Percentiles rank a stretch among this genome's conserved stretches.
These are phyloP conservation scores for Apophysomyces ossiformis DNA, from an alignment of 371 early-diverging fungal species.

Conservation along the genomic window DNA sequence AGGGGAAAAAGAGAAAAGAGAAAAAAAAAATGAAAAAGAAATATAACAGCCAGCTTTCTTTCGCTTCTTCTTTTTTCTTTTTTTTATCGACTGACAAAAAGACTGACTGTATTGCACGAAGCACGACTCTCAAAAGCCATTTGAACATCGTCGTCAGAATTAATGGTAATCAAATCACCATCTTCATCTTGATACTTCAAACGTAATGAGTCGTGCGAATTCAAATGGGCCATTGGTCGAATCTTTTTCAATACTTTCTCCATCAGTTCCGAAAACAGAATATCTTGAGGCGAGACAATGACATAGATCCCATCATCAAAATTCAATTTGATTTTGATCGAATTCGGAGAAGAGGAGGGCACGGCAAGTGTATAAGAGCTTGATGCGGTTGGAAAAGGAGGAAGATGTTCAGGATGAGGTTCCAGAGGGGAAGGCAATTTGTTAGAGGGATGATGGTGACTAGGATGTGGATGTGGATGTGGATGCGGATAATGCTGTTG, in stretches of 20 bases:
- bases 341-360: constrained; percentile 28
- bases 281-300: constrained; percentile 76
- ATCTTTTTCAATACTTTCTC: constrained; percentile 88
- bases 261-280: constrained; percentile 76
- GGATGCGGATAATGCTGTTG: not conserved
- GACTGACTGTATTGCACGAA: constrained; percentile 39
- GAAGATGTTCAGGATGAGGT: constrained; percentile 70
- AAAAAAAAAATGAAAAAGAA: not conserved
- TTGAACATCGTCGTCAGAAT: constrained; percentile 89
- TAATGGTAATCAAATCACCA: constrained; percentile 85
- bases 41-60: no score
- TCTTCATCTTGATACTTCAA: constrained; percentile 94
- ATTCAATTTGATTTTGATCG: constrained; percentile 84
- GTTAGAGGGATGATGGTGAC: not conserved
- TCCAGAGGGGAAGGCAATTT: constrained; percentile 5
- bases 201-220: constrained; percentile 57
- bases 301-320: constrained; percentile 86
- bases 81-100: constrained; percentile 42
- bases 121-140: constrained; percentile 87
- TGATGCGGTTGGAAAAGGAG: constrained; percentile 73
- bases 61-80: not conserved
- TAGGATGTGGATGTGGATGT: not conserved
- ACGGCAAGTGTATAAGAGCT: constrained; percentile 61
- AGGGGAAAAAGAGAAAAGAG: no score
- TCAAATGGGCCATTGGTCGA: constrained; percentile 71